Base-by-base conservation (phyloP, 495 filamentous ascomycete genomes). In the Collariella sp. region DNA sequence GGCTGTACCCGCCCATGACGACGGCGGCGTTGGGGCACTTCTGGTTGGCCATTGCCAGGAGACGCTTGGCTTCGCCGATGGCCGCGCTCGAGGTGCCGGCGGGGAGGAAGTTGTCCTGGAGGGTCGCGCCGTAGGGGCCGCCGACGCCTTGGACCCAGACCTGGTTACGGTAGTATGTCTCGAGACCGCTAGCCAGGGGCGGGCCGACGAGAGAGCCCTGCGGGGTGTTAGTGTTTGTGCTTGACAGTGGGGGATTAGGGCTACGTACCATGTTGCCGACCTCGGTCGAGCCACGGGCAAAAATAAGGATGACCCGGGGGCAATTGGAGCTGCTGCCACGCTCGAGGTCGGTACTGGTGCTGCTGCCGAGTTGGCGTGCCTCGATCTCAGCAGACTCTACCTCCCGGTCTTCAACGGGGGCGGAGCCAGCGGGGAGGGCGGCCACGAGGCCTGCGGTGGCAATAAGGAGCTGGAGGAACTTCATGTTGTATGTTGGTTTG, bases 1-100 rank as follows among this genome's bases (percentile, higher is more conserved):
- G 79, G 59, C 76, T 66, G 58, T 73, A 73, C 1, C 70, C 65
- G 36, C 63, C 66, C 15, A 66, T 56, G 0, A 71, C 70, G 26
- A 74, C 54, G 51, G 70, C 65, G 22, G 71, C 61, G 9, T 52
- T 51, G 34, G 71, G 67, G 45, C 71, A 74, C 31, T 64, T 50
- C 12, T 62, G 53, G 40, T 62, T 63, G 15, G 68, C 70, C 24
- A 66, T 41, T 20, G 52, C 56, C 48, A 74, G 58, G 9, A 71
- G 56, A 12, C 52, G 59, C 40, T 58, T 55, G 57, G 68, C 66
- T 36, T 67, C 63, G 38, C 59, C 56, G 38, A 71, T 70, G 44
- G 67, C 70, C 11, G 57, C 70, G 5, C 46, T 46, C 29, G 67
- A 61, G 46, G 70, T 69, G 40, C 71, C 71, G 23, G 63, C 62